A percentile compares a stretch with the other conserved stretches of the same genome.
Evolutionary conservation across 2,329 filamentous ascomycete genomes (phyloP).

Genomic region (Grosmannia serpens): DNA sequence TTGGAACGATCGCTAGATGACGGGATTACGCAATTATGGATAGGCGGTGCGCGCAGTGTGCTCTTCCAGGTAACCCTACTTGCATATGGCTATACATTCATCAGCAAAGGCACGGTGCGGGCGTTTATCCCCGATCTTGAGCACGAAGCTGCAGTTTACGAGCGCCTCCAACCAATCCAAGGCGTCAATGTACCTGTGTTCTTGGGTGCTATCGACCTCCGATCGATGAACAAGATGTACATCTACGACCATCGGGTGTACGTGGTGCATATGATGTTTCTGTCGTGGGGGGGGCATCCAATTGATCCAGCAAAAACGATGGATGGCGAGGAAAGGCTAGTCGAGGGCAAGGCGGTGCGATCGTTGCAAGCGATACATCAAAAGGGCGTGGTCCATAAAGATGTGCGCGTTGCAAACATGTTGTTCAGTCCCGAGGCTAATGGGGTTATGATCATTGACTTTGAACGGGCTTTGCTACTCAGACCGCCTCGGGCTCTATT

Average conservation of each 20-base stretch:
- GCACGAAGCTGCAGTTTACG: not conserved
- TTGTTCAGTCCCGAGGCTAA: not conserved
- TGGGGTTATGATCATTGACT: not conserved
- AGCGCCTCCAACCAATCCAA: not conserved
- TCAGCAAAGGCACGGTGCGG: not conserved
- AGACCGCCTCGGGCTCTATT: not conserved
- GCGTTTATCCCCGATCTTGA: not conserved
- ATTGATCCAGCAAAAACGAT: not conserved
- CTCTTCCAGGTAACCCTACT: not conserved
- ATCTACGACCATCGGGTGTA: not conserved
- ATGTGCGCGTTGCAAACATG: not conserved
- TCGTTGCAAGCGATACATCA: not conserved
- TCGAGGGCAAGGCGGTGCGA: not conserved
- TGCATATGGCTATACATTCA: not conserved
- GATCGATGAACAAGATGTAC: not conserved
- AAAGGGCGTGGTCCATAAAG: not conserved
- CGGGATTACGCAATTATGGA: not conserved
- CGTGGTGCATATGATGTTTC: not conserved
- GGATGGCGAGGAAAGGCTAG: not conserved
- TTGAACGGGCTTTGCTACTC: not conserved
- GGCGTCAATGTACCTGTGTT: not conserved
- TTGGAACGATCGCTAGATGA: not conserved
- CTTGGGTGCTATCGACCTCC: not conserved
- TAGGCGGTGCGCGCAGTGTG: not conserved
- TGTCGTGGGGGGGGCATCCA: not conserved